Evolutionary conservation across 768 basidiomycete species (phyloP), one percentile per base, ranked within the genome.

Genomic region (Kwoniella bestiolae): DNA sequence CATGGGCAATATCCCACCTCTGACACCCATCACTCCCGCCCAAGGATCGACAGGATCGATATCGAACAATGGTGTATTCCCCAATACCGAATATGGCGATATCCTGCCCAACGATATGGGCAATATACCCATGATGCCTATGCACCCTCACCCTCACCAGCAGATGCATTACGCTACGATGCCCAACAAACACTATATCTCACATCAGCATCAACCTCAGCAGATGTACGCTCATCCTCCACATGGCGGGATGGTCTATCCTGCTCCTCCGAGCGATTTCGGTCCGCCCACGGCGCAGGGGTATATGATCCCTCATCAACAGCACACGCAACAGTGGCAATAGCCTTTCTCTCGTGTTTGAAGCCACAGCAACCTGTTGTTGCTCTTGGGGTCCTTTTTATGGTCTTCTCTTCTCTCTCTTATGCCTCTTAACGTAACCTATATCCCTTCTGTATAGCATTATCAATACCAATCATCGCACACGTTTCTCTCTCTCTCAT

Each of bases 1-100:
- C 11, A 51, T 63, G 52, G 56, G 50, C 9, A 62, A 62, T n/a
- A 56, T 77, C 29, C 76, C 73, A 1, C 76, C 75, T 45, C 55
- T 70, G 8, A 77, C 75, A 18, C 76, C 76, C 16, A 56, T 77
- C 28, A 74, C 76, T 12, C 73, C 74, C 0, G 69, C 60, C 5
- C 63, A 38, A 6, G 49, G 38, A 8, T 21, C 45, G 21, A 41
- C 51, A 18, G 34, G 58, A 25, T 55, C 52, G 34, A 21, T 55
- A 35, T 16, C 52, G 1, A 55, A 38, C 31, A 55, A 55, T 9
- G 72, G 66, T 16, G 61, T 72, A 2, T 76, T 73, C 64, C 63
- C 72, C 18, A 73, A 61, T 46, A 57, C 62, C 12, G 70, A 69
- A n/a, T 70, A 69, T 58, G 70, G 66, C 26, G 74, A 72, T 51